Evolutionary conservation across 2,329 filamentous ascomycete species (phyloP).

Genomic region (Alternaria postmessia): DNA sequence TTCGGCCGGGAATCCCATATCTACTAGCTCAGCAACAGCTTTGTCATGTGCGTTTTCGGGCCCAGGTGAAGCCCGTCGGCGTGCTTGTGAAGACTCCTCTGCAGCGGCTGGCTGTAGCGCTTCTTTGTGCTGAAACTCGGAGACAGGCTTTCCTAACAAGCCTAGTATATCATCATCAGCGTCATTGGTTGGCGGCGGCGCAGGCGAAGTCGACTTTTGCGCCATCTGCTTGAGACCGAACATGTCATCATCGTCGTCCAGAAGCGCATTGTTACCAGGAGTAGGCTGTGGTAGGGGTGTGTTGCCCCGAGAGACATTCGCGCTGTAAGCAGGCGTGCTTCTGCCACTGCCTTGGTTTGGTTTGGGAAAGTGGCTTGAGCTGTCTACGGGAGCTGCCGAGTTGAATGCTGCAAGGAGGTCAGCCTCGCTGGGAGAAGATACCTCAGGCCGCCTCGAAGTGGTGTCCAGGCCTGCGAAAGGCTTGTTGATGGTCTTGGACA

Average conservation of each 20-base stretch:
- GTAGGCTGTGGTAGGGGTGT: slow-evolving; percentile 38
- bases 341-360: slow-evolving; percentile 49
- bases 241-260: slow-evolving; percentile 79
- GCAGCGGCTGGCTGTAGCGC: slow-evolving; percentile 19
- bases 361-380: slow-evolving; percentile 66
- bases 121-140: slow-evolving; percentile 55
- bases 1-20: slow-evolving; percentile 91
- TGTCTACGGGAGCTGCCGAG: slow-evolving; percentile 65
- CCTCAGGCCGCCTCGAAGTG: slow-evolving; percentile 35
- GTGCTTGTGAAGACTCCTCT: slow-evolving; percentile 14
- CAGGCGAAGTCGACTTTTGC: slow-evolving; percentile 42
- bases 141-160: slow-evolving; percentile 66
- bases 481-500: slow-evolving; percentile 50
- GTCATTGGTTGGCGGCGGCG: slow-evolving; percentile 28
- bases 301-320: slow-evolving; percentile 37
- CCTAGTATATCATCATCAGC: slow-evolving; percentile 70
- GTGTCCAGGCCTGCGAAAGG: slow-evolving; percentile 49
- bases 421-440: slow-evolving; percentile 57
- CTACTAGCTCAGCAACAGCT: slow-evolving; percentile 86
- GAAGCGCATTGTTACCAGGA: slow-evolving; percentile 46
- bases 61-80: slow-evolving; percentile 29
- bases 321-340: slow-evolving; percentile 49
- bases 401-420: slow-evolving; percentile 70
- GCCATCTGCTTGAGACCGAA: slow-evolving; percentile 79
- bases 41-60: slow-evolving; percentile 69